Evolutionary conservation across 495 filamentous ascomycete genomes (phyloP).

Genomic region (Aspergillus sparsus): DNA sequence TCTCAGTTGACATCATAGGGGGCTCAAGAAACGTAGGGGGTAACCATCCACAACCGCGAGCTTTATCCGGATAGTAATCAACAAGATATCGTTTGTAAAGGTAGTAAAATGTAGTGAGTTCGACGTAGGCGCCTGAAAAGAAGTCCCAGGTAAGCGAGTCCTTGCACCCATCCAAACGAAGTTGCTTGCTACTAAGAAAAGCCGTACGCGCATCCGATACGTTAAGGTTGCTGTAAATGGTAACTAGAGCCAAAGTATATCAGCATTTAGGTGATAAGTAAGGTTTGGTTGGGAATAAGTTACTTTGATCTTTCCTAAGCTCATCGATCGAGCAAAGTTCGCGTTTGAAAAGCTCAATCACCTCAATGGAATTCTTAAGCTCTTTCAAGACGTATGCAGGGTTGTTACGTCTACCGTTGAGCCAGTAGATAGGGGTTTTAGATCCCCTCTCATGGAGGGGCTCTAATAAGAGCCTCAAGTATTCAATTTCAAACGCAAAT

Average conservation of each 20-base stretch:
- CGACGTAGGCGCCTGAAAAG: conserved; percentile 57
- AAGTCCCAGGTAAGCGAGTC: conserved; percentile 43
- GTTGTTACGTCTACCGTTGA: conserved; percentile 17
- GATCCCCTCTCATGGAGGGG: conserved; percentile 22
- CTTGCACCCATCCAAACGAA: conserved; percentile 30
- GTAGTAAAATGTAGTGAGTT: conserved; percentile 59
- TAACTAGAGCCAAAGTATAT: conserved; percentile 13
- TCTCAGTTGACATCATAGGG: conserved; percentile 18
- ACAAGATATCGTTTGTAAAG: conserved; percentile 36
- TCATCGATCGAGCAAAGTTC: too few species aligned
- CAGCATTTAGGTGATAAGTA: background rate
- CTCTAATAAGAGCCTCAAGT: conserved; percentile 26
- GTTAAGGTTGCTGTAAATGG: conserved; percentile 21
- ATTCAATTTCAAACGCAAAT: conserved; percentile 25
- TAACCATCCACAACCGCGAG: conserved; percentile 24
- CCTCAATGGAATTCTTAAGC: conserved; percentile 22
- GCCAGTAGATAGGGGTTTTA: conserved; percentile 21
- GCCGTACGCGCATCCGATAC: conserved; percentile 15
- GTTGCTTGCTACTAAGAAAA: conserved; percentile 25
- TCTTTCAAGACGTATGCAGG: conserved; percentile 19
- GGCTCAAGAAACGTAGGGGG: conserved; percentile 15
- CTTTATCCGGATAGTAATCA: conserved; percentile 18
- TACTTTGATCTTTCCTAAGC: too few species aligned
- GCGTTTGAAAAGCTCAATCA: conserved; percentile 27
- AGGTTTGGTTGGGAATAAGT: too few species aligned